Percentiles rank a stretch among this genome's conserved stretches.
Conservation (phyloP, 768 basidiomycete genomes). For the Tubosaeta sp. region DNA sequence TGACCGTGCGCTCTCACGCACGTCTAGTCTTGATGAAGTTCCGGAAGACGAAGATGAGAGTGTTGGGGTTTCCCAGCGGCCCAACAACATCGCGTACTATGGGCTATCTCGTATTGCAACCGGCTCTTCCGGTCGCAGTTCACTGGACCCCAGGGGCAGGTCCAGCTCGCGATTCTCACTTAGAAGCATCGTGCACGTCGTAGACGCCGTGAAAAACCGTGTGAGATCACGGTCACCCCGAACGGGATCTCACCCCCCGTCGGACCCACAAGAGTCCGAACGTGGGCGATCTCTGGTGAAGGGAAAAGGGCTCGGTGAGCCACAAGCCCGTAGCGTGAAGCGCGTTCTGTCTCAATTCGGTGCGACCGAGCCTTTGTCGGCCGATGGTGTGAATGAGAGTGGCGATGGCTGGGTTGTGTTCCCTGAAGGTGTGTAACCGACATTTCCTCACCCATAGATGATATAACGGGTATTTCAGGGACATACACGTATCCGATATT, state of each 20-base stretch:
- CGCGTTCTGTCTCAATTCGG: conserved; percentile 22
- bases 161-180: conserved; percentile 50
- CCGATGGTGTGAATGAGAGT: conserved; percentile 20
- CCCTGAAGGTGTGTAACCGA: conserved; percentile 58
- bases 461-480: conserved; percentile 62
- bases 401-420: conserved; percentile 80
- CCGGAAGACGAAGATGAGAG: conserved; percentile 30
- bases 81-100: conserved; percentile 9
- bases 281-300: conserved; percentile 30
- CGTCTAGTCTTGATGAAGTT: conserved; percentile 40
- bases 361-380: conserved; percentile 28
- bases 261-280: conserved; percentile 7
- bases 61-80: conserved; percentile 3
- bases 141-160: conserved; percentile 30
- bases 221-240: conserved; percentile 48
- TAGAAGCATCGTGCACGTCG: conserved; percentile 45
- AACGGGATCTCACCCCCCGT: conserved; percentile 3
- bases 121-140: conserved; percentile 12
- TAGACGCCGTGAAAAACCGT: conserved; percentile 41
- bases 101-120: conserved; percentile 14
- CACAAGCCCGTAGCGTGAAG: background rate
- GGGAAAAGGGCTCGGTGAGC: conserved; percentile 32
- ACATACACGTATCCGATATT: conserved; percentile 94
- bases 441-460: background rate
- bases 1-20: conserved; percentile 29